Conservation (phyloP, 345 rosid species). For the Populus euphratica region DNA sequence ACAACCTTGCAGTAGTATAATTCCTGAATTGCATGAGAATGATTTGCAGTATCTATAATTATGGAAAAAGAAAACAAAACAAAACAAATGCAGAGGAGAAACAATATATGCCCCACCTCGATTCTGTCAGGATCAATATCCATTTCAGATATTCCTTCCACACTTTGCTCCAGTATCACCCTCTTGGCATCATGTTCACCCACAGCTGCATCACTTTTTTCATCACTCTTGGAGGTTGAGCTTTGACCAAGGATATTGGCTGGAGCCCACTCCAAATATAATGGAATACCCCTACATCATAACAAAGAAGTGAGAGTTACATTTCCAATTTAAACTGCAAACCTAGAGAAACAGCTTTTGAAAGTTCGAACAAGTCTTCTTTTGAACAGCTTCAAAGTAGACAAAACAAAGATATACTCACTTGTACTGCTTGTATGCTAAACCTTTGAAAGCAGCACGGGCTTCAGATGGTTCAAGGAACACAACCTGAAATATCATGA, state of each 20-base stretch:
- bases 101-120: conserved; percentile 48
- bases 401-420: conserved; percentile 35
- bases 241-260: conserved; percentile 51
- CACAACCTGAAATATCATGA: conserved; percentile 54
- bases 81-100: conserved; percentile 2
- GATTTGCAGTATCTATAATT: not conserved
- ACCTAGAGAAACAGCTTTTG: not conserved
- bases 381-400: not conserved
- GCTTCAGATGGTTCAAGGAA: conserved; percentile 90
- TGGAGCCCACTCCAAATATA: conserved; percentile 98
- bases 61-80: not conserved
- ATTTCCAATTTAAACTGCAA: not conserved
- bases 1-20: not conserved
- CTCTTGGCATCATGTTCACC: conserved; percentile 62
- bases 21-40: not conserved
- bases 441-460: conserved; percentile 77
- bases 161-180: conserved; percentile 55
- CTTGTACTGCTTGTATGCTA: conserved; percentile 90
- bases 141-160: conserved; percentile 50
- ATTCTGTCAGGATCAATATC: conserved; percentile 76
- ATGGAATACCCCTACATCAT: conserved; percentile 73
- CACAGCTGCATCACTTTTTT: conserved; percentile 36
- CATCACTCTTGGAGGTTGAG: conserved; percentile 32
- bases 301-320: conserved; percentile 5
- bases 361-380: not conserved